phyloP scores from a whole-genome alignment of 1,139 yeast genomes.

The Yamadazyma membranifaciens region DNA sequence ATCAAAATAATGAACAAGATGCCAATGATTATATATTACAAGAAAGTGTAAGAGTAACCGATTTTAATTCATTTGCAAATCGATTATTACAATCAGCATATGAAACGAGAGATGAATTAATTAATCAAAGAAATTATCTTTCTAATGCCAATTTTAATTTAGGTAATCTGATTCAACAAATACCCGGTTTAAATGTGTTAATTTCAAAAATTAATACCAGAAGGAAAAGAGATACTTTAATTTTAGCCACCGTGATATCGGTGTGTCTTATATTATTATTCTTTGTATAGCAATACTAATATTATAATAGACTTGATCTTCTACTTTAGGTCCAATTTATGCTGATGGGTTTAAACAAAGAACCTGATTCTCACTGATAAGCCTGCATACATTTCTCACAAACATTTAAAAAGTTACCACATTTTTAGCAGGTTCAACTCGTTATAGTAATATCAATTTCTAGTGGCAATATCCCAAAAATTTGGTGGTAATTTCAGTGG shows the following conservation, averaged over 20 bases:
- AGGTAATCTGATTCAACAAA: constrained; percentile 55
- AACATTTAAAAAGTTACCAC: constrained; percentile 9
- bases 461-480: not conserved
- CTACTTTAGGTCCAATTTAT: not conserved
- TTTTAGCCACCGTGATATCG: constrained; percentile 74
- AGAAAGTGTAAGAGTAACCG: constrained; percentile 73
- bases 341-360: not conserved
- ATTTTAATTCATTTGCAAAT: constrained; percentile 76
- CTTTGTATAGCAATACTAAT: constrained; percentile 27
- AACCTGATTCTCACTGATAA: not conserved
- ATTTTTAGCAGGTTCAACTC: constrained; percentile 4
- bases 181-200: constrained; percentile 82
- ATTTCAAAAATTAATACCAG: constrained; percentile 82
- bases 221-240: constrained; percentile 81
- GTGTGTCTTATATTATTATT: constrained; percentile 70
- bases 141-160: constrained; percentile 65
- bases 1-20: constrained; percentile 30
- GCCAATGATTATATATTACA: constrained; percentile 69
- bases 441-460: not conserved
- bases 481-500: no score
- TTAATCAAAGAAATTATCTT: constrained; percentile 66
- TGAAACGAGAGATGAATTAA: constrained; percentile 82
- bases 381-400: constrained; percentile 1
- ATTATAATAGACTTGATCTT: not conserved
- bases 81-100: constrained; percentile 77